Conservation (phyloP, 495 filamentous ascomycete genomes). For the Neurospora sp. region DNA sequence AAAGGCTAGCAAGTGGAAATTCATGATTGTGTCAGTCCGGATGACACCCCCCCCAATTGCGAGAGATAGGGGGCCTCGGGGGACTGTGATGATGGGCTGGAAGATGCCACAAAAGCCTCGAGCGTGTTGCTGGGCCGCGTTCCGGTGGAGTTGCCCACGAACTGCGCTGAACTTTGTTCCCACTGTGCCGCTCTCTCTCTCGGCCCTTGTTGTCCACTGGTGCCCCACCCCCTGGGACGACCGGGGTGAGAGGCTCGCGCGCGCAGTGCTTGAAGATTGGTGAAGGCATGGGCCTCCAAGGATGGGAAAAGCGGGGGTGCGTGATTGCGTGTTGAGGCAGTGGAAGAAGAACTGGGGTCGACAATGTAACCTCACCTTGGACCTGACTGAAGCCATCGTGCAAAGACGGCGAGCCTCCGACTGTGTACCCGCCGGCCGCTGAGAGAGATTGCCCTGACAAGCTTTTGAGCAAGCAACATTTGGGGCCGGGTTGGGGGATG, state of each 20-base stretch:
- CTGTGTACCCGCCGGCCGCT: not conserved
- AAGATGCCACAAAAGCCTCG: constrained; percentile 1
- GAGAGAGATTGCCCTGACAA: not conserved
- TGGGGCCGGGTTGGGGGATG: not conserved
- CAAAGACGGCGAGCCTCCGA: not conserved
- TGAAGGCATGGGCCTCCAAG: constrained; percentile 14
- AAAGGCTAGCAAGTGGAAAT: not conserved
- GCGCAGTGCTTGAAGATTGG: constrained; percentile 14
- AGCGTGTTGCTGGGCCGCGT: not conserved
- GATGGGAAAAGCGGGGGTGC: constrained; percentile 25
- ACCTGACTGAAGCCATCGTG: not conserved
- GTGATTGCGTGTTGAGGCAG: constrained; percentile 23
- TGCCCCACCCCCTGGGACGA: constrained; percentile 10
- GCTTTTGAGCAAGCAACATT: not conserved
- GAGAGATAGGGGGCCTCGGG: not conserved
- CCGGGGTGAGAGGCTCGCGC: constrained; percentile 11
- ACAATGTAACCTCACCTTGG: not conserved
- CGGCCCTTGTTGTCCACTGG: not conserved
- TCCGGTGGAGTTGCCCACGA: constrained; percentile 4
- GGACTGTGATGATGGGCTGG: not conserved
- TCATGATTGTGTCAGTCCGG: not conserved
- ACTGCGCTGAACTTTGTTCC: constrained; percentile 2
- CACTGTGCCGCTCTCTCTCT: constrained; percentile 11
- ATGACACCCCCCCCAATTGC: not conserved
- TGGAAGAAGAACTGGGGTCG: not conserved